Base-by-base conservation (phyloP, 768 basidiomycete species). In the Tubosaeta sp. region DNA sequence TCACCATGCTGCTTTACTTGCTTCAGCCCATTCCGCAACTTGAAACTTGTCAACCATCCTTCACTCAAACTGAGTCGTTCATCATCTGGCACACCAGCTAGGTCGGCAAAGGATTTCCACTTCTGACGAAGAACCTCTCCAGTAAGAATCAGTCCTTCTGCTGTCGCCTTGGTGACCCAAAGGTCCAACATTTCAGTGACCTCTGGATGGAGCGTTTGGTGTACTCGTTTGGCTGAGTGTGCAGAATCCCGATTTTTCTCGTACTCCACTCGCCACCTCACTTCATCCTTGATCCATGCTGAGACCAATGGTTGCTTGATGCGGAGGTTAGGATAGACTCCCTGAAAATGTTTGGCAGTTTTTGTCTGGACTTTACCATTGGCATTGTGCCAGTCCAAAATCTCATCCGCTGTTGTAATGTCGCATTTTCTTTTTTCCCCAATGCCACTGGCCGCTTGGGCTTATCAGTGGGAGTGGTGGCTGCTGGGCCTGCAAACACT, bases 301-400 rank as follows among this genome's bases (percentile, higher is more conserved):
- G 27, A 22, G 56, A 71, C 49, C 0, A 59, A 14, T 14, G 68
- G 70, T 53, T 75, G 73, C 34, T 63, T 72, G 7, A 75, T 38
- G 17, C 46, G 16, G 8, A 75, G 63, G 48, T 67, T 68, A 0
- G 66, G 72, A 59, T 71, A 75, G 11, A 29, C 16, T 22, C 4
- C 16, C 5, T 17, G 8, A 31, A 43, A 43, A 9, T 43, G 29
- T n/a, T n/a, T 43, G 6, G 69, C 70, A 0, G 69, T 74, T 14
- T 51, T 51, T 0, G 41, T 50, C 54, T 75, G 75, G 34, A 65
- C 72, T 43, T 58, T 38, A 4, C 68, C 61, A 49, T 75, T 69
- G 1, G 31, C 29, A 37, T 72, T 61, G 46, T 69, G 47, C 72
- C 71, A 75, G 34, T 74, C 56, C 1, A 75, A 60, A 38, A 74